Conservation (phyloP, 805 yeast genomes). For the Myxozyma mucilagina region DNA sequence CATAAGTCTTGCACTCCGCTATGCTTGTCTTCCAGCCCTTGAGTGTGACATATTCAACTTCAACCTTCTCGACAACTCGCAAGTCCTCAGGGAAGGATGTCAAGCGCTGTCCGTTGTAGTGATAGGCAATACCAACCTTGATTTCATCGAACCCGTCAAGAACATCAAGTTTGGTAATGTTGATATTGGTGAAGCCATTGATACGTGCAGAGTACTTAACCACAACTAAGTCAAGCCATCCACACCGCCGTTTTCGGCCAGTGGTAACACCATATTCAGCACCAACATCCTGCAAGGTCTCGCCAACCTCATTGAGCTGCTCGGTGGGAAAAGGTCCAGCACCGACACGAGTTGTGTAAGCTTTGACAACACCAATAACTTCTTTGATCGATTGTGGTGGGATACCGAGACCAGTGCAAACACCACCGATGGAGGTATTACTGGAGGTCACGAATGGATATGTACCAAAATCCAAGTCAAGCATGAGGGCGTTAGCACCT, state of each 20-base stretch:
- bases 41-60: conserved; percentile 84
- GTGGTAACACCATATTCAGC: conserved; percentile 98
- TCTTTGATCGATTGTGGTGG: conserved; percentile 85
- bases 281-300: conserved; percentile 83
- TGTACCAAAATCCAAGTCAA: conserved; percentile 96
- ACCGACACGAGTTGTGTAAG: conserved; percentile 98
- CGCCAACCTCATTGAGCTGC: conserved; percentile 85
- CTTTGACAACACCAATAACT: conserved; percentile 95
- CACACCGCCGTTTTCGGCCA: conserved; percentile 98
- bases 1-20: conserved; percentile 65
- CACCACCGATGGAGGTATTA: conserved; percentile 97
- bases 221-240: conserved; percentile 97
- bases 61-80: conserved; percentile 77
- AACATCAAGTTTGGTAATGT: conserved; percentile 94
- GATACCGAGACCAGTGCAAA: conserved; percentile 90
- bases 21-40: conserved; percentile 95
- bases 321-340: conserved; percentile 99
- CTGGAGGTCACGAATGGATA: conserved; percentile 97
- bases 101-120: conserved; percentile 71
- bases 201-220: conserved; percentile 85
- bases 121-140: conserved; percentile 82
- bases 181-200: conserved; percentile 91
- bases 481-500: conserved; percentile 98
- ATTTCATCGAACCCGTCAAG: conserved; percentile 87
- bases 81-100: conserved; percentile 92